Evolutionary conservation across 2,329 filamentous ascomycete species (phyloP), one percentile per base, ranked within the genome.

Genomic region (Cladophialophora bantiana): DNA sequence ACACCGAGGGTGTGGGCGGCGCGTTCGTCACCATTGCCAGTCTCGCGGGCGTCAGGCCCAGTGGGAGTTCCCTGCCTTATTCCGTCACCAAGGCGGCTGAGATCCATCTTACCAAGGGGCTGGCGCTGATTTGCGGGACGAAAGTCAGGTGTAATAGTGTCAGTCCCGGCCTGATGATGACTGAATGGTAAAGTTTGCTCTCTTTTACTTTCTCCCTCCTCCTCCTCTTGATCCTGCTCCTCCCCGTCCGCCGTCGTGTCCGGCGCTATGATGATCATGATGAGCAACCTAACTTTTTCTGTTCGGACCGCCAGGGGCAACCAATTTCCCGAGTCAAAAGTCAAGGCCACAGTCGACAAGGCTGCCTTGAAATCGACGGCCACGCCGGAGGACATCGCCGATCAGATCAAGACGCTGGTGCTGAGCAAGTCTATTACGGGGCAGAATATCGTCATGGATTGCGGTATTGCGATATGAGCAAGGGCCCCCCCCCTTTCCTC

Each of bases 31-130:
- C 84, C 1, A 90, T 88, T 0, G 87, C 89, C 0, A 88, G 84
- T 53, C 73, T 90, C 31, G 89, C 89, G 0, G 89, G 88, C 0
- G 84, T 91, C 1, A 87, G 84, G 72, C 84, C 86, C 0, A 86
- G 83, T 66, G 89, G 89, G 1, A 90, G 87, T 68, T 85, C 84
- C 2, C 74, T 90, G 70, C 86, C 92, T 3, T 95, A 95, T 74
- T 83, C 88, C 0, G 89, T 94, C 18, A 91, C 90, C 42, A 95
- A 95, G 76, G 86, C 91, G 0, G 92, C 92, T 10, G 86, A 89
- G 79, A 75, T 91, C 61, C 89, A 91, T 77, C 77, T 90, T 54
- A 88, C 88, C 80, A 89, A 88, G 73, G 86, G 86, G 66, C 78
- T 91, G 50, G 89, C 89, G 2, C 79, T 83, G 62, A 86, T 86